These are phyloP conservation scores for Atkinsonella texensis DNA, from an alignment of 2,329 filamentous ascomycete genomes.

Conservation along the genomic window DNA sequence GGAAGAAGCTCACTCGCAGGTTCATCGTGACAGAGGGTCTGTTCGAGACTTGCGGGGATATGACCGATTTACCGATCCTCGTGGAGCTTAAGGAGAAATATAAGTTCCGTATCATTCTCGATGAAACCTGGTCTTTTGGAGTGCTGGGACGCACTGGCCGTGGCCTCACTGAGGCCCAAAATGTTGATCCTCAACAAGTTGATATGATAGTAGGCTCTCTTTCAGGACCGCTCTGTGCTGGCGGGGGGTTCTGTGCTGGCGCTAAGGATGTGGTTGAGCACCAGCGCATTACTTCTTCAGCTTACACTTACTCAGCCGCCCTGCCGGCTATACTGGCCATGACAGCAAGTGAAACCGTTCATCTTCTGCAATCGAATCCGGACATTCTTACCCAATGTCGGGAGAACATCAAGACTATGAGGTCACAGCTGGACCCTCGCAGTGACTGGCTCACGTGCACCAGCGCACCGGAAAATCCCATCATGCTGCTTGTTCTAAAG, in stretches of 20 bases:
- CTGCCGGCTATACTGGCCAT: slow-evolving; percentile 88
- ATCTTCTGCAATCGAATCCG: slow-evolving; percentile 74
- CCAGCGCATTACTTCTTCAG: slow-evolving; percentile 82
- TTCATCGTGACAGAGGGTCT: slow-evolving; percentile 95
- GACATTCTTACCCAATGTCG: slow-evolving; percentile 68
- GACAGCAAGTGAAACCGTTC: slow-evolving; percentile 86
- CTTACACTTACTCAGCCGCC: slow-evolving; percentile 93
- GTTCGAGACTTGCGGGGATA: slow-evolving; percentile 83
- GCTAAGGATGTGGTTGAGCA: slow-evolving; percentile 88
- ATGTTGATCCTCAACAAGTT: slow-evolving; percentile 83
- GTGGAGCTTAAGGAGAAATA: slow-evolving; percentile 91
- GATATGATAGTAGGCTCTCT: slow-evolving; percentile 97
- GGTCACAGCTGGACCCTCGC: slow-evolving; percentile 75
- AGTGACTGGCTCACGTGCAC: slow-evolving; percentile 87
- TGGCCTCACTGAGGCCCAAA: slow-evolving; percentile 90
- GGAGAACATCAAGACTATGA: slow-evolving; percentile 79
- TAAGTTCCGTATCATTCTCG: slow-evolving; percentile 95
- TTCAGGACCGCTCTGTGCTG: slow-evolving; percentile 78
- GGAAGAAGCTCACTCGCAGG: slow-evolving; percentile 77
- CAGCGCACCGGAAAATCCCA: slow-evolving; percentile 72
- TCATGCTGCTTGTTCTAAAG: slow-evolving; percentile 76
- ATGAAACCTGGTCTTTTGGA: slow-evolving; percentile 96
- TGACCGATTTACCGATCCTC: slow-evolving; percentile 72
- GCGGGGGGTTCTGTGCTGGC: slow-evolving; percentile 92
- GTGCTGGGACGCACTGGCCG: slow-evolving; percentile 84